Conservation (phyloP, 176 grass and related monocot species). For the Cocos nucifera region DNA sequence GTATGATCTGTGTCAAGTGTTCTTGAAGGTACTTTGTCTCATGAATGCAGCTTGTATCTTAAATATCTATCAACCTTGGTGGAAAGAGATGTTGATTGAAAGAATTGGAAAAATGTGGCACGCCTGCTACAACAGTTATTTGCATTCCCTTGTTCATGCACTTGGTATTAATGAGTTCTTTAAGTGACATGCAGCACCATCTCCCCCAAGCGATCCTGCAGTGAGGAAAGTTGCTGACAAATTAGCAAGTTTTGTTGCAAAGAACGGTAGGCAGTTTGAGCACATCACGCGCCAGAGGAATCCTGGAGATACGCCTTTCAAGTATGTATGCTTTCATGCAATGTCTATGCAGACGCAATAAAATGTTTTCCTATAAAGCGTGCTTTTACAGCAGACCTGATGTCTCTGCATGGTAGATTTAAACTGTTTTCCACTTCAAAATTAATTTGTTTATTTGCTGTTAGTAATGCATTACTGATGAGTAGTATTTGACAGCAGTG, state of each 20-base stretch:
- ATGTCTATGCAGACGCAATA: no score
- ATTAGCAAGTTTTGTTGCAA: constrained; percentile 90
- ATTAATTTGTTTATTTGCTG: no score
- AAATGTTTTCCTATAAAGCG: no score
- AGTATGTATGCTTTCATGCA: constrained; percentile 30
- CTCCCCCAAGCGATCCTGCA: constrained; percentile 77
- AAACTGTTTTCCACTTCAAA: no score
- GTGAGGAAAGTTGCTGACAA: constrained; percentile 91
- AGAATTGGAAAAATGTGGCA: constrained; percentile 53
- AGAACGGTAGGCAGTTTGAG: constrained; percentile 92
- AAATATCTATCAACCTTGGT: constrained; percentile 41
- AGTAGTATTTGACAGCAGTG: no score
- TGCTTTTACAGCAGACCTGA: no score
- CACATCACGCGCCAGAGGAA: constrained; percentile 88
- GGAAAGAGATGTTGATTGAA: constrained; percentile 65
- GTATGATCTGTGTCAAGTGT: constrained; percentile 17
- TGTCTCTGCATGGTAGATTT: no score
- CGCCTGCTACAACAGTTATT: constrained; percentile 64
- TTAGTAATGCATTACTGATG: no score
- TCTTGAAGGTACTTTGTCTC: constrained; percentile 38
- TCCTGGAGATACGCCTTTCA: constrained; percentile 92
- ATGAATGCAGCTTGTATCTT: constrained; percentile 53
- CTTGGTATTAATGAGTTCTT: constrained; percentile 81
- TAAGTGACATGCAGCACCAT: constrained; percentile 99
- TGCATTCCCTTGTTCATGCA: constrained; percentile 54